Base-by-base conservation (phyloP, 2,329 filamentous ascomycete genomes). In the Cladosporium sp. region DNA sequence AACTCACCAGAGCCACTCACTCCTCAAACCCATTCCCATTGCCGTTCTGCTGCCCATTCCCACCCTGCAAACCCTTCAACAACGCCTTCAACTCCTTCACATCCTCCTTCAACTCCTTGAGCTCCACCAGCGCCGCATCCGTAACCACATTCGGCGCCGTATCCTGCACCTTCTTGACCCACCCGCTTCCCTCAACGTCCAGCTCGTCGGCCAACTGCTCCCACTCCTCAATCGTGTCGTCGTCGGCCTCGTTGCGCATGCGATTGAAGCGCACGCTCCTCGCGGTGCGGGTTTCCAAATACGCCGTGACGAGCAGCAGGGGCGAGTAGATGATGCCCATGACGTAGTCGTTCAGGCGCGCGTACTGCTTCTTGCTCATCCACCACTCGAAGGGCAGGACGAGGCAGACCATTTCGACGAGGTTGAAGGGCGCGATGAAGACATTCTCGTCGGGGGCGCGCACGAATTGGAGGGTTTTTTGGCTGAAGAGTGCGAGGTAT, bases 381-480 rank as follows among this genome's bases (percentile, higher is more conserved):
- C 92, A 99, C 93, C 93, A 99, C 73, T 97, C 93, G 47, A 95
- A 85, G 0, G 88, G 88, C 0, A 95, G 64, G 34, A 87, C 80
- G 3, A 96, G 79, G 54, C 81, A 74, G 54, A 96, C 76, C 15
- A 97, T 84, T 68, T 99, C 93, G 54, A 99, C 80, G 2, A 99
- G 78, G 67, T 99, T 99, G 70, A 99, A 88, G 0, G 93, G 93
- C 0, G 93, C 85, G 62, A 99, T 96, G 71, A 93, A 99, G 50
- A 99, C 93, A 60, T 99, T 99, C 69, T 99, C 93, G 61, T 99
- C 93, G 0, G 93, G 93, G 0, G 93, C 93, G 43, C 93, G 88
- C 15, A 97, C 89, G 63, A 96, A 99, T 63, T 95, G 90, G 80
- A 97, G 89, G 0, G 93, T 96, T 71, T 96, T 96, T 59, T 95